These are phyloP conservation scores for Microbotryum intermedium DNA, from an alignment of 1,284 basidiomycete genomes.

Conservation along the genomic window DNA sequence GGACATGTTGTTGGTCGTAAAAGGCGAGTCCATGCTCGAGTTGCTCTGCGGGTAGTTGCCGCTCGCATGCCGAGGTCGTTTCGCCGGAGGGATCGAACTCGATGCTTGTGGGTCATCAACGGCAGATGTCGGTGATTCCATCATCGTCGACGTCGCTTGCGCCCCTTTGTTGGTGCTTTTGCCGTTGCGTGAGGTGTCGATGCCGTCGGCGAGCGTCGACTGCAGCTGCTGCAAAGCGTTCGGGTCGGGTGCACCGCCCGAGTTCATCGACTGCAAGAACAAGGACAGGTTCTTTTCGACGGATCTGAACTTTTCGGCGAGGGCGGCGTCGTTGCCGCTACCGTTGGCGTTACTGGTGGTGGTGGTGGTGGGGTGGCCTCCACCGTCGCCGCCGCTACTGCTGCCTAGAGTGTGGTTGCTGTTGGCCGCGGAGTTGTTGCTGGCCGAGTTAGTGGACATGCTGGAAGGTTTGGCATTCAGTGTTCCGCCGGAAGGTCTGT, in stretches of 20 bases:
- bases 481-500: no score
- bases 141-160: background rate
- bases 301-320: slow-evolving; percentile 16
- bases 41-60: background rate
- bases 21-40: background rate
- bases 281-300: slow-evolving; percentile 14
- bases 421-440: background rate
- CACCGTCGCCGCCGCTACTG: background rate
- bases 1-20: background rate
- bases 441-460: no score
- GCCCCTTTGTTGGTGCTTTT: background rate
- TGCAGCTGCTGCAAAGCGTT: slow-evolving; percentile 9
- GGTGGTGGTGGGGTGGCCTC: background rate
- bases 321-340: background rate
- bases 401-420: background rate
- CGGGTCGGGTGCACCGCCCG: slow-evolving; percentile 18
- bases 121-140: background rate
- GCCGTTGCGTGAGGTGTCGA: background rate
- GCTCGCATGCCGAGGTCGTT: background rate
- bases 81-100: no score
- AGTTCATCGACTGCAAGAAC: slow-evolving; percentile 17
- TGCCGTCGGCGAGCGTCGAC: slow-evolving; percentile 11
- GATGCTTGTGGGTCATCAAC: no score
- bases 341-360: background rate
- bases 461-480: no score